phyloP scores from a whole-genome alignment of 345 rosid species.

The Gossypium australe region DNA sequence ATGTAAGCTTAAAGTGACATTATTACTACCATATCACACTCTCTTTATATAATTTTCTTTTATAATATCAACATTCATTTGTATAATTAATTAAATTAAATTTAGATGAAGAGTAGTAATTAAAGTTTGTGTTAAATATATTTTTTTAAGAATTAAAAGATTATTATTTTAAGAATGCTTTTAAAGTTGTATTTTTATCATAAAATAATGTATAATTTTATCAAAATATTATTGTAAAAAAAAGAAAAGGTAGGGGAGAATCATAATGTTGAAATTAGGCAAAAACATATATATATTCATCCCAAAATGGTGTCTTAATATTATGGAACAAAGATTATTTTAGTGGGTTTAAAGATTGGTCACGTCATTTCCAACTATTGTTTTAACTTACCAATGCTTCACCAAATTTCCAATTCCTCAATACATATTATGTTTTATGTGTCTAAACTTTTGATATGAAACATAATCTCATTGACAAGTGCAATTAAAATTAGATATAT shows the following conservation, averaged over 20 bases:
- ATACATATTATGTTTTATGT: background rate
- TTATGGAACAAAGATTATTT: background rate
- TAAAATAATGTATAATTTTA: background rate
- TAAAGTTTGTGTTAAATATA: no score
- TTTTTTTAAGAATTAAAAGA: no score
- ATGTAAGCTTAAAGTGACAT: slow-evolving; percentile 13
- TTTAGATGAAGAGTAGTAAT: no score
- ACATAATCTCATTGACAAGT: background rate
- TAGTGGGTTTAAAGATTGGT: background rate
- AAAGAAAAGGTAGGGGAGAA: background rate
- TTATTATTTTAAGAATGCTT: no score
- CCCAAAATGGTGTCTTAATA: background rate
- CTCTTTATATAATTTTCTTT: background rate
- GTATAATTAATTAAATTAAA: no score
- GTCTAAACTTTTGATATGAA: background rate
- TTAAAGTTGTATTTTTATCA: no score
- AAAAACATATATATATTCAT: background rate
- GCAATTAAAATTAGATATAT: background rate
- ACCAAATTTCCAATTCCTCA: background rate
- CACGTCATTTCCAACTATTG: background rate
- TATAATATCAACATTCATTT: no score
- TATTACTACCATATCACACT: background rate
- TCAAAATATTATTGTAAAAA: background rate
- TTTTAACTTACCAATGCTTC: background rate
- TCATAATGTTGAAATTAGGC: background rate